Base-by-base conservation (phyloP, 331 rosid species). In the Acacia concinna region DNA sequence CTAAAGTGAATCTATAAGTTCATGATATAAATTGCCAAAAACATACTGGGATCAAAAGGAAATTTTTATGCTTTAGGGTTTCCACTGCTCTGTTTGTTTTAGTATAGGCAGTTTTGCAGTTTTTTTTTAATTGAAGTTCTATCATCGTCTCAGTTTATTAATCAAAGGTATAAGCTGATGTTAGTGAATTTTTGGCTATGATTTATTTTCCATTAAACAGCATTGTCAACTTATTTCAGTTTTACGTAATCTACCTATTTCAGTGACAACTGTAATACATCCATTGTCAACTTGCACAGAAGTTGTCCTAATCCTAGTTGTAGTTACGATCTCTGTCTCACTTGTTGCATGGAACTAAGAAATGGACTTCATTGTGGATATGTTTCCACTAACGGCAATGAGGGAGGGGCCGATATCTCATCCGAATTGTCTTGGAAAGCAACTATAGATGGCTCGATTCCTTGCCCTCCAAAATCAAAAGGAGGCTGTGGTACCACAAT, bases 191-290 rank as follows among this genome's bases (percentile, higher is more conserved):
- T 7, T 74, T 68, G 74, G 23, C 54, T 74, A 21, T 62, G 38
- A 38, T 63, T 74, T 35, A 47, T 79, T 71, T 44, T 71, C 51
- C 31, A 32, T 65, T 44, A 66, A 63, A 28, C 44, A 47, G 41
- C 74, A 59, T 57, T 13, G 66, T 13, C 20, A 60, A 28, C 38
- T 31, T 17, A 30, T 62, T 30, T 62, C 40, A 67, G 32, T 13
- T 81, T 81, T 32, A 43, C 44, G 4, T 27, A 37, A 49, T 63
- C 75, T 84, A 66, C 52, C 62, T 72, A 40, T 81, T 77, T 79
- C 76, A 86, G 94, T 86, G 89, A 90, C 90, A 90, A 84, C 79
- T 90, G 91, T 90, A 78, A 82, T 77, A 90, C 91, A 81, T 90
- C 94, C 74, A 90, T 90, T 66, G 94, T 86, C 86, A 87, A 87